phyloP scores from a whole-genome alignment of 177 flowering plant species.

The Vitis hybrid region DNA sequence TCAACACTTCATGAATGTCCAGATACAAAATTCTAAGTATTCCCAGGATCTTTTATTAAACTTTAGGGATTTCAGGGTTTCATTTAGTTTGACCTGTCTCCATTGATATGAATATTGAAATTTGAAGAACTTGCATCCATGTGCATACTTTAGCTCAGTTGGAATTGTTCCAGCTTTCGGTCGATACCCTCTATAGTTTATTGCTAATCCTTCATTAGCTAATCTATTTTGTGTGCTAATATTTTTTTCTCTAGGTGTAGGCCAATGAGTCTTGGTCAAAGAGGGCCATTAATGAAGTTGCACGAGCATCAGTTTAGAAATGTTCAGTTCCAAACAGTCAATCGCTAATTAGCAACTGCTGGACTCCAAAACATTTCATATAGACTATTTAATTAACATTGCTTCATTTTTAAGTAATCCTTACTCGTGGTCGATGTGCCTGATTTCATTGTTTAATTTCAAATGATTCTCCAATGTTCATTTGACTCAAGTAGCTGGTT shows the following conservation, averaged over 20 bases:
- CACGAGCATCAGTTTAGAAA: neutral
- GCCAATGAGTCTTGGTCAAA: constrained; percentile 1
- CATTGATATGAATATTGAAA: neutral
- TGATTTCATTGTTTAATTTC: constrained; percentile 1
- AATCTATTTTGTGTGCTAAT: neutral
- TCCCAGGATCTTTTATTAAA: neutral
- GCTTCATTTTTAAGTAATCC: neutral
- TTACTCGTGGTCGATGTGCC: neutral
- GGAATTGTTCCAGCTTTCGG: neutral
- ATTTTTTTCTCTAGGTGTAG: neutral
- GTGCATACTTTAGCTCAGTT: neutral
- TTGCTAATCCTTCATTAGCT: constrained; percentile 1
- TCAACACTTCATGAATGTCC: neutral
- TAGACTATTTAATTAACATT: neutral
- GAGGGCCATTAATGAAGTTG: neutral
- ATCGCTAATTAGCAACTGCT: neutral
- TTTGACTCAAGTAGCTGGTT: neutral
- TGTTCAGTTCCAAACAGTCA: neutral
- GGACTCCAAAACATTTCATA: neutral
- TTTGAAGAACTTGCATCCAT: neutral
- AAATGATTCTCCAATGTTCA: neutral
- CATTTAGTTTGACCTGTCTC: too few species aligned
- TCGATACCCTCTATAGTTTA: neutral
- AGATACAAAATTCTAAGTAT: neutral
- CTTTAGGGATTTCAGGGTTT: neutral